Evolutionary conservation across 805 yeast species (phyloP).

Genomic region (Lachancea cidri): DNA sequence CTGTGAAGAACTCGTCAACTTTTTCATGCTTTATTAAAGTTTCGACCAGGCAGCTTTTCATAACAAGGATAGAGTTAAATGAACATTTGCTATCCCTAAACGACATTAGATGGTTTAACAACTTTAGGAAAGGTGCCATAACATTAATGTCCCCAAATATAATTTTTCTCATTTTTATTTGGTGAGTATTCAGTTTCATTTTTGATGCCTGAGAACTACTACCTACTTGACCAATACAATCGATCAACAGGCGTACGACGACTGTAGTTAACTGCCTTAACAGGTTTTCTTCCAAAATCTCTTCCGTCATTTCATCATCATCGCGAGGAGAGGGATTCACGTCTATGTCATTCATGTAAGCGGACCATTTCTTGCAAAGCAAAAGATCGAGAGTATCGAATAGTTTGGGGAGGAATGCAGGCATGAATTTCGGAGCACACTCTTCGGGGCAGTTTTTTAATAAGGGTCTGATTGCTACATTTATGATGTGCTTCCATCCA

Average conservation of each 20-base stretch:
- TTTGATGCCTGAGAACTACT: slow-evolving; percentile 33
- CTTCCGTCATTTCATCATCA: slow-evolving; percentile 87
- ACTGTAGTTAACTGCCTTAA: slow-evolving; percentile 90
- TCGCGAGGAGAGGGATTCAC: slow-evolving; percentile 52
- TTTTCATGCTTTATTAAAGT: slow-evolving; percentile 64
- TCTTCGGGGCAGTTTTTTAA: slow-evolving; percentile 82
- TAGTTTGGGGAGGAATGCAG: slow-evolving; percentile 71
- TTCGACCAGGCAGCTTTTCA: slow-evolving; percentile 67
- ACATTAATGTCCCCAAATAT: slow-evolving; percentile 60
- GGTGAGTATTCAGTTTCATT: slow-evolving; percentile 45
- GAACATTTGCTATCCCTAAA: slow-evolving; percentile 91
- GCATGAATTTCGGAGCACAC: slow-evolving; percentile 63
- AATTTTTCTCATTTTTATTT: slow-evolving; percentile 58
- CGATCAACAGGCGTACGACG: slow-evolving; percentile 80
- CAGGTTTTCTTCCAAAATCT: slow-evolving; percentile 96
- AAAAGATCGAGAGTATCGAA: slow-evolving; percentile 67
- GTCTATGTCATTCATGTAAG: slow-evolving; percentile 34
- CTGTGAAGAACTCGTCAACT: slow-evolving; percentile 56
- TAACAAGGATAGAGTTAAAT: slow-evolving; percentile 78
- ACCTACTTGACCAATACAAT: slow-evolving; percentile 76
- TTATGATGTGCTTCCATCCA: slow-evolving; percentile 96
- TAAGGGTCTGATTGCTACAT: slow-evolving; percentile 79
- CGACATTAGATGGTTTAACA: slow-evolving; percentile 69
- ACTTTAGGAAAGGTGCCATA: slow-evolving; percentile 70
- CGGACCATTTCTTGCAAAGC: slow-evolving; percentile 70